A percentile compares a stretch with the other conserved stretches of the same genome.
These are phyloP conservation scores for Podospora bellae-mahoneyi DNA, from an alignment of 495 filamentous ascomycete genomes.

Conservation along the genomic window DNA sequence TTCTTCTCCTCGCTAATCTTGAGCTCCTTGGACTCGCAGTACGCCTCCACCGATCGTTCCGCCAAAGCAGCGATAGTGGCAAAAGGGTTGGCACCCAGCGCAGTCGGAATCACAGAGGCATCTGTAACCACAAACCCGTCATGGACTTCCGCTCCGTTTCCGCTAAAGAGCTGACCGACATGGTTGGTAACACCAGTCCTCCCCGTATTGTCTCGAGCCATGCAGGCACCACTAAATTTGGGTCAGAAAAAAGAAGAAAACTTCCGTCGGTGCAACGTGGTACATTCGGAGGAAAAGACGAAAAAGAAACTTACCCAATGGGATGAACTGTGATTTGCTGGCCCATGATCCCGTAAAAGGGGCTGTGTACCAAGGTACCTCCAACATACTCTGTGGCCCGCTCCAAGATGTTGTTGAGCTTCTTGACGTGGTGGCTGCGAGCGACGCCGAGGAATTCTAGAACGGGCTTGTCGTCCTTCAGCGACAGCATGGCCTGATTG, in stretches of 20 bases:
- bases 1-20: constrained; percentile 53
- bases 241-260: constrained; percentile 9
- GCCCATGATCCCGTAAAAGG: constrained; percentile 53
- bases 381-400: constrained; percentile 55
- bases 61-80: constrained; percentile 67
- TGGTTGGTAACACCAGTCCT: constrained; percentile 61
- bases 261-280: constrained; percentile 16
- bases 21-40: constrained; percentile 41
- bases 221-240: constrained; percentile 52
- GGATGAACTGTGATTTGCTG: constrained; percentile 63
- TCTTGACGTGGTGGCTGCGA: constrained; percentile 50
- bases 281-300: neutral
- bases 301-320: constrained; percentile 49
- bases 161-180: constrained; percentile 57
- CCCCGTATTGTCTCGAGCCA: constrained; percentile 58
- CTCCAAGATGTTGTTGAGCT: constrained; percentile 50
- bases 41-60: constrained; percentile 56
- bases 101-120: constrained; percentile 59
- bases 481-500: constrained; percentile 57
- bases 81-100: constrained; percentile 66
- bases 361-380: constrained; percentile 55
- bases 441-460: constrained; percentile 58
- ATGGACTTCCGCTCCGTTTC: constrained; percentile 49
- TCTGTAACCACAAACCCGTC: constrained; percentile 61
- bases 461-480: constrained; percentile 58